Base-by-base conservation (phyloP, 495 filamentous ascomycete species). In the Talaromyces liani region DNA sequence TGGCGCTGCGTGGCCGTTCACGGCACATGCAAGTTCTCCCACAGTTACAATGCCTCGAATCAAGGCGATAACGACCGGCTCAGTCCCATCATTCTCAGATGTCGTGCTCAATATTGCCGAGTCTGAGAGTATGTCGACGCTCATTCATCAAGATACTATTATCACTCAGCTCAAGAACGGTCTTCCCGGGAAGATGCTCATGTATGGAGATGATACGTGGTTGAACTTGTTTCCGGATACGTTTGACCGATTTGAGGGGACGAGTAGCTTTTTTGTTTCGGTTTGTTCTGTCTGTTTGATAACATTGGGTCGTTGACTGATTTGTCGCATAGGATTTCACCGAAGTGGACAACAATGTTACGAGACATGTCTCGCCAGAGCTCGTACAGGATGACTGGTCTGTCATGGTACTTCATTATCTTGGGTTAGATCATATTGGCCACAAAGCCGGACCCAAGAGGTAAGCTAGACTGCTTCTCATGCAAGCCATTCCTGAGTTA, bases 201-300 rank as follows among this genome's bases (percentile, higher is more conserved):
- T 99, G 90, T 97, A 95, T 67, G 94, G 94, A 51, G 94, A 99
- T 70, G 94, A 99, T 72, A 99, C 94, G 14, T 99, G 94, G 94
- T 78, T 98, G 62, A 98, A 97, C 73, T 82, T 99, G 36, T 98
- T 99, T 71, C 94, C 94, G 5, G 85, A 82, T 7, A 88, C 87
- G 41, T 99, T 99, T 75, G 84, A 84, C 66, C 85, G 93, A 33
- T 80, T 84, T 20, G 94, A 99, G 71, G 95, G 95, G 39, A 98
- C 95, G 2, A 91, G 91, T 39, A 97, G 93, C 74, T 99, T 99
- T 72, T 99, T 97, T 73, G 94, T 99, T 65, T 93, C 94, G 75
- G 92, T 97, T 69, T 82, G 90, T 86, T 62, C 56, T 68, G 9
- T 3, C 4, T 7, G 66, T 56, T 55, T 36, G 36, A 70, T 47